phyloP scores from a whole-genome alignment of 1,284 basidiomycete genomes.

The Pyrrhoderma lamaoense region DNA sequence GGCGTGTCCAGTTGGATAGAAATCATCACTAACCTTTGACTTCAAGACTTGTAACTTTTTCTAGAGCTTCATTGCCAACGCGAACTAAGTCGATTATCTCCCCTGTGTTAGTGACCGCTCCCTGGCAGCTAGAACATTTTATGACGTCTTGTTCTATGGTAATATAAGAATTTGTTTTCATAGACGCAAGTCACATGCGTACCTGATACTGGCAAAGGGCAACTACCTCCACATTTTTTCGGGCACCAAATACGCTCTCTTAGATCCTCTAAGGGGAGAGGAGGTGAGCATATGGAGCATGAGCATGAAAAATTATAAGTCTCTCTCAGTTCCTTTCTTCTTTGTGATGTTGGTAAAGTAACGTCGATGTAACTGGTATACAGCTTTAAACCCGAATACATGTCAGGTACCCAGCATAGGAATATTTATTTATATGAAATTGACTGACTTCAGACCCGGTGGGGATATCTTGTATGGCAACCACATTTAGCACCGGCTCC shows the following conservation, averaged over 20 bases:
- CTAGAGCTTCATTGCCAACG: constrained; percentile 60
- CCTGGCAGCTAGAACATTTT: constrained; percentile 56
- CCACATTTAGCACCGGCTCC: constrained; percentile 64
- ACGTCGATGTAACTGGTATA: constrained; percentile 83
- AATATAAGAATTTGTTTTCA: no score
- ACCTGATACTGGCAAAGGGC: constrained; percentile 54
- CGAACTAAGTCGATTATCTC: constrained; percentile 52
- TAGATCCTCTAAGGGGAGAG: constrained; percentile 42
- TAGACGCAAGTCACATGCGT: constrained; percentile 18
- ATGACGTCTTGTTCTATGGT: constrained; percentile 37
- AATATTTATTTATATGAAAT: neutral
- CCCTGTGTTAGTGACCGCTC: constrained; percentile 41
- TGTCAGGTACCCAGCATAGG: neutral
- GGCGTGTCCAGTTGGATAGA: neutral
- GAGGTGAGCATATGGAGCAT: constrained; percentile 52
- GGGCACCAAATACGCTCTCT: constrained; percentile 65
- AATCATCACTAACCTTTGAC: constrained; percentile 37
- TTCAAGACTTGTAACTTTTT: constrained; percentile 59
- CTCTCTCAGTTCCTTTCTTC: constrained; percentile 55
- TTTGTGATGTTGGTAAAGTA: constrained; percentile 51
- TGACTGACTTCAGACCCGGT: constrained; percentile 61
- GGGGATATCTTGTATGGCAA: constrained; percentile 59
- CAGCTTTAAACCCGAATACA: constrained; percentile 30
- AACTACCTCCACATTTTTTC: constrained; percentile 53
- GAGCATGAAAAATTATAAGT: constrained; percentile 78